A percentile compares a stretch with the other conserved stretches of the same genome.
phyloP scores from a whole-genome alignment of 768 basidiomycete genomes.

The Phanerochaete sordida region DNA sequence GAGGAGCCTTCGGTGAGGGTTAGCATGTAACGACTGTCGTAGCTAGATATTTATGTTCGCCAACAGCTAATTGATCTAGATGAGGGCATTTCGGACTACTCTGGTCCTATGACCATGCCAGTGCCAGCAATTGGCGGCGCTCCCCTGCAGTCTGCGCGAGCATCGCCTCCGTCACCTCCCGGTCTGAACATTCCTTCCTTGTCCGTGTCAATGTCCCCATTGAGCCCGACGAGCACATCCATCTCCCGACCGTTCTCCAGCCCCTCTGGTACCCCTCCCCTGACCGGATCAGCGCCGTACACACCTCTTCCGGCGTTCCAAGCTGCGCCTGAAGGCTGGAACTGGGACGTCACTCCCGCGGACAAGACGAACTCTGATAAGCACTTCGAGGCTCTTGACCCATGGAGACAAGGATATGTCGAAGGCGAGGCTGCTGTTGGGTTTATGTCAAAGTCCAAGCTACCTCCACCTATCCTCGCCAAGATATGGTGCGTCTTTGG shows the following conservation, averaged over 20 bases:
- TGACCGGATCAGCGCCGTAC: not conserved
- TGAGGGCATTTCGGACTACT: not conserved
- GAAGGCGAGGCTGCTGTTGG: slow-evolving; percentile 11
- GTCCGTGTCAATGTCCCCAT: slow-evolving; percentile 1
- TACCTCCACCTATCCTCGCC: not conserved
- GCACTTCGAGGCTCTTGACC: slow-evolving; percentile 13
- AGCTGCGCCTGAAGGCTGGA: not conserved
- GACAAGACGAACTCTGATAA: slow-evolving; percentile 9
- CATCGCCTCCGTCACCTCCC: not conserved
- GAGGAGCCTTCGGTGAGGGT: not conserved
- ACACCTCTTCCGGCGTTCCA: not conserved
- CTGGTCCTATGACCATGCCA: not conserved
- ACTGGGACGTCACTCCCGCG: slow-evolving; percentile 6
- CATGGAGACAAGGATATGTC: slow-evolving; percentile 11
- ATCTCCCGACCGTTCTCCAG: not conserved
- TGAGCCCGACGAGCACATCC: not conserved
- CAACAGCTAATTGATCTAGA: slow-evolving; percentile 1
- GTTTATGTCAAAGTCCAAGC: slow-evolving; percentile 12
- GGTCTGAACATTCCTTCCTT: not conserved
- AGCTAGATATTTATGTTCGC: not conserved
- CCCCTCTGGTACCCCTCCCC: not conserved
- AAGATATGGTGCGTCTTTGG: slow-evolving; percentile 8
- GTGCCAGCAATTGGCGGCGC: not conserved
- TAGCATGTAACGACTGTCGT: not conserved
- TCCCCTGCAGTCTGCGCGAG: not conserved